These are phyloP conservation scores for Endotrypanum monterogeii DNA, from an alignment of 208 protist species.

Conservation along the genomic window DNA sequence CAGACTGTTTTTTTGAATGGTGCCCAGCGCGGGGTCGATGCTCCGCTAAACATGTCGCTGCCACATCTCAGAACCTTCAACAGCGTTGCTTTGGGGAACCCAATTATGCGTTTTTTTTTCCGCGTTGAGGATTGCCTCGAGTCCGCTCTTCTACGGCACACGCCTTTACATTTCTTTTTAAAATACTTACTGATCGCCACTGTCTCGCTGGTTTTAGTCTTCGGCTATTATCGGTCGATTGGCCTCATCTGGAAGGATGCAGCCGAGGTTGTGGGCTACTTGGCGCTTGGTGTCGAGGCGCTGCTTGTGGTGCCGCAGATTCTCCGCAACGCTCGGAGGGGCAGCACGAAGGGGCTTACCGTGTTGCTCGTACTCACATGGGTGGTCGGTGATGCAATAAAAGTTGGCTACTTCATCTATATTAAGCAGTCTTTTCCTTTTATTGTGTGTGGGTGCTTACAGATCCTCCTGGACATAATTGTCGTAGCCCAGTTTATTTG, in stretches of 20 bases:
- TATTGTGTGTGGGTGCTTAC: slow-evolving; percentile 64
- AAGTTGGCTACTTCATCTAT: slow-evolving; percentile 75
- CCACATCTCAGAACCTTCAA: neutral
- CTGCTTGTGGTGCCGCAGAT: slow-evolving; percentile 78
- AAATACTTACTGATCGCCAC: slow-evolving; percentile 21
- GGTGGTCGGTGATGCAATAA: slow-evolving; percentile 67
- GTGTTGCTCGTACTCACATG: slow-evolving; percentile 70
- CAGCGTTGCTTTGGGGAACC: neutral
- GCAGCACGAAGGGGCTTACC: slow-evolving; percentile 65
- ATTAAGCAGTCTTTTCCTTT: slow-evolving; percentile 65
- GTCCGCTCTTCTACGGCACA: slow-evolving; percentile 25
- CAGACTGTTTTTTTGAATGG: neutral
- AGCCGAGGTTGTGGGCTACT: slow-evolving; percentile 58
- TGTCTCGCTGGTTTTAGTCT: slow-evolving; percentile 19
- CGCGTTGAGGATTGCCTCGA: slow-evolving; percentile 38
- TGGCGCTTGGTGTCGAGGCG: slow-evolving; percentile 64
- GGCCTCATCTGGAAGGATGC: slow-evolving; percentile 13
- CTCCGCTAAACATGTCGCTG: neutral
- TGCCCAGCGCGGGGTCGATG: neutral
- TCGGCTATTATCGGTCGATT: slow-evolving; percentile 42
- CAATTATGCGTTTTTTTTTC: slow-evolving; percentile 29
- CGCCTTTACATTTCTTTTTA: slow-evolving; percentile 33
- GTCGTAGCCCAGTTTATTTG: slow-evolving; percentile 62
- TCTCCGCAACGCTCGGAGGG: slow-evolving; percentile 63
- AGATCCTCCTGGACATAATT: slow-evolving; percentile 61